A percentile compares a stretch with the other conserved stretches of the same genome.
Conservation (phyloP, 164 flowering plant genomes). For the Annona squamosa region DNA sequence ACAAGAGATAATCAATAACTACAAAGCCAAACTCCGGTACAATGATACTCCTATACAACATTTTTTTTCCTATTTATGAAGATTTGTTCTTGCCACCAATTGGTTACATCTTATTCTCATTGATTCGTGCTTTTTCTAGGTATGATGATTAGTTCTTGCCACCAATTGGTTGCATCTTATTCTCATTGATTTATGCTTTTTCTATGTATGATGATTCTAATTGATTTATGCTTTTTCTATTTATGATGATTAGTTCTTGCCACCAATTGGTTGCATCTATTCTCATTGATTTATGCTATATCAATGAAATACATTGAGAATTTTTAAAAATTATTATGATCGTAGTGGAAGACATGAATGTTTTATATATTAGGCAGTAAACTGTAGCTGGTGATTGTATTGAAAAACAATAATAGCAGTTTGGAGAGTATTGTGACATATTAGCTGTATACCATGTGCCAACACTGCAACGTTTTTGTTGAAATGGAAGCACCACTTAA, state of each 20-base stretch:
- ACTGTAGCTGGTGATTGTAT: too few relatives aligned
- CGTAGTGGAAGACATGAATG: too few relatives aligned
- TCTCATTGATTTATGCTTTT: neutral
- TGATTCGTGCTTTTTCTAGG: neutral
- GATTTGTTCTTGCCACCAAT: neutral
- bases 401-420: too few relatives aligned
- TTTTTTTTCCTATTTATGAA: neutral
- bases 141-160: neutral
- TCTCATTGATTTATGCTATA: neutral
- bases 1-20: constrained; percentile 68
- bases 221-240: neutral
- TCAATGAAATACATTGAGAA: too few relatives aligned
- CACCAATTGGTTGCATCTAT: neutral
- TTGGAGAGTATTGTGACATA: too few relatives aligned
- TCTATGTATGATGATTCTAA: neutral
- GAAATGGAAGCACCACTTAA: too few relatives aligned
- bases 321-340: too few relatives aligned
- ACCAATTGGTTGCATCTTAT: neutral
- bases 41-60: neutral
- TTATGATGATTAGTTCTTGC: neutral
- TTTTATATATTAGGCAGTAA: too few relatives aligned
- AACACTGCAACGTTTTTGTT: too few relatives aligned
- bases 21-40: constrained; percentile 85
- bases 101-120: neutral
- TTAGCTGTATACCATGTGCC: too few relatives aligned